phyloP scores from a whole-genome alignment of 495 filamentous ascomycete species.

The Paragyromitra xinjiangensis region DNA sequence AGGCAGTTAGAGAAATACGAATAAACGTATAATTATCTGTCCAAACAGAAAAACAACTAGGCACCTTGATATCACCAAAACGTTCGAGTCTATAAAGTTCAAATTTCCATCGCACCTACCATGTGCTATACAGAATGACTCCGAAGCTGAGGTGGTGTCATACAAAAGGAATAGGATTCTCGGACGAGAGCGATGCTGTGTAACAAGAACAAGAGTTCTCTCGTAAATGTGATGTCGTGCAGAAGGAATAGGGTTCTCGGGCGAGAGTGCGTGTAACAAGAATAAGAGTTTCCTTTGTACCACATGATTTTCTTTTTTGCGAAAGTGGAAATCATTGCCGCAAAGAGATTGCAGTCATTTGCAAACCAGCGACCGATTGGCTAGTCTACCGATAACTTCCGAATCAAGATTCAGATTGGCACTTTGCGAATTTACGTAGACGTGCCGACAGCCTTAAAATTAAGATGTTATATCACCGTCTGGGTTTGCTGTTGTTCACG shows the following conservation, averaged over 20 bases:
- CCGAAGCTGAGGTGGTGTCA: neutral
- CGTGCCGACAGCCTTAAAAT: neutral
- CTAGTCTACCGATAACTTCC: neutral
- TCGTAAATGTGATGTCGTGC: neutral
- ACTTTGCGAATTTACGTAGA: neutral
- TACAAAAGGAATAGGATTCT: neutral
- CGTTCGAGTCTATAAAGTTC: neutral
- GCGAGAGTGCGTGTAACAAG: slow-evolving; percentile 1
- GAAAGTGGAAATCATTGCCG: too few species aligned
- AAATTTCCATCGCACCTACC: neutral
- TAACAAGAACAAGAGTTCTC: neutral
- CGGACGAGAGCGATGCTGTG: neutral
- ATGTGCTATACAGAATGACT: neutral
- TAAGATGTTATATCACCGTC: neutral
- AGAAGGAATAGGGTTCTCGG: neutral
- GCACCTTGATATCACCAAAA: neutral
- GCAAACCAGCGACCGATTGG: neutral
- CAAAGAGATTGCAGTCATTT: too few species aligned
- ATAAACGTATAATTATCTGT: too few species aligned
- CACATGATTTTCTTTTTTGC: neutral
- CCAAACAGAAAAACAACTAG: neutral
- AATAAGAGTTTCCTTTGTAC: neutral
- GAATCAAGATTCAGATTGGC: neutral
- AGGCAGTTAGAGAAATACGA: too few species aligned
- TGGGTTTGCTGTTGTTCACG: neutral